phyloP scores from a whole-genome alignment of 163 green algal genomes.

The Scenedesmus sp. region DNA sequence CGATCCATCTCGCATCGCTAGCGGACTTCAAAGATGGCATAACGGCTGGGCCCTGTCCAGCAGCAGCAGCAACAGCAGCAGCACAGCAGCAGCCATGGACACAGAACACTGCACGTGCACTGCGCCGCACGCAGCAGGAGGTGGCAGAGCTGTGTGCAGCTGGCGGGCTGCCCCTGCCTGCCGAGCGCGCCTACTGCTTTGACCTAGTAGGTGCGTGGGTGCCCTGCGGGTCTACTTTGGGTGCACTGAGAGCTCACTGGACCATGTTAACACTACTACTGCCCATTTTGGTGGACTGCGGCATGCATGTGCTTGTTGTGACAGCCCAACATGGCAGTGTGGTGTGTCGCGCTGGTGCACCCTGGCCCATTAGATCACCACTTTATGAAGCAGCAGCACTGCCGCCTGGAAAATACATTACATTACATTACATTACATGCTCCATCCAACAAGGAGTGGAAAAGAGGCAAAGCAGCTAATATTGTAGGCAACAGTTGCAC shows the following conservation, averaged over 20 bases:
- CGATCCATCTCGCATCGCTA: not conserved
- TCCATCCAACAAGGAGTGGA: too few relatives aligned
- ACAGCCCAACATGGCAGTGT: not conserved
- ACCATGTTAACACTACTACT: too few relatives aligned
- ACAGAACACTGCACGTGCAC: slow-evolving; percentile 24
- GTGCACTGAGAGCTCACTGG: too few relatives aligned
- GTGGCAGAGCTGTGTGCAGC: slow-evolving; percentile 18
- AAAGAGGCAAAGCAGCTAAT: too few relatives aligned
- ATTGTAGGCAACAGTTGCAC: not conserved
- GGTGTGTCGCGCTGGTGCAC: too few relatives aligned
- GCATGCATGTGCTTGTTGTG: not conserved
- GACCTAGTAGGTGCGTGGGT: slow-evolving; percentile 1
- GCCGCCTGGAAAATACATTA: too few relatives aligned
- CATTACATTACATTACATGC: too few relatives aligned
- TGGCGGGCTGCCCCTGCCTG: not conserved
- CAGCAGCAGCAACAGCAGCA: not conserved
- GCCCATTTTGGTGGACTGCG: too few relatives aligned
- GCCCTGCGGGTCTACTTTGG: not conserved
- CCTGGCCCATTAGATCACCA: not conserved
- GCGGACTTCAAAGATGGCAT: not conserved
- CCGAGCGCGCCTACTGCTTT: not conserved
- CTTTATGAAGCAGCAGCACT: not conserved
- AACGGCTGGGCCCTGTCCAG: not conserved
- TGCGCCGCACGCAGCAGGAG: slow-evolving; percentile 29
- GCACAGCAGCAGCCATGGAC: slow-evolving; percentile 9